Base-by-base conservation (phyloP, 768 basidiomycete genomes). In the Lentinula sp. region DNA sequence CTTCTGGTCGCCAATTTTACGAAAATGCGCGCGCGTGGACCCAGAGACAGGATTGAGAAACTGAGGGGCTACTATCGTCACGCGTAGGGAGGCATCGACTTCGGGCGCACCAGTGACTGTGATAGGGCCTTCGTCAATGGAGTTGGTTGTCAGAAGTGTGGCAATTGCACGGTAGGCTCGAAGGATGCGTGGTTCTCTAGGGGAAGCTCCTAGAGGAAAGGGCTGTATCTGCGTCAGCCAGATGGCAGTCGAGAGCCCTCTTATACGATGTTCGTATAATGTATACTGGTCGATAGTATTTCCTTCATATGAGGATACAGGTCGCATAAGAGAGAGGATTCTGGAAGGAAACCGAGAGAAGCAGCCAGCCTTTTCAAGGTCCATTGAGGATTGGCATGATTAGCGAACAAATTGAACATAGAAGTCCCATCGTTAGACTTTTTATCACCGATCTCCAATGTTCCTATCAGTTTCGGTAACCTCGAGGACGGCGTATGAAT, bases 161-260 rank as follows among this genome's bases (percentile, higher is more conserved):
- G 57, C 57, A 37, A 59, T 46, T 4, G 45, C 57, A n/a, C 57
- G 43, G 16, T 48, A 59, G 37, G 33, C 35, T 39, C 57, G 57
- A 16, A 59, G 37, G 36, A 18, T 20, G 15, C 43, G 45, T 32
- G 57, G 32, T 32, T 35, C 32, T n/a, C 16, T 46, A 2, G 45
- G 57, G 16, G 57, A n/a, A 35, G 15, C 9, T 13, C 43, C 28
- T 46, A 46, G 13, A 28, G 57, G 48, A 32, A 33, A 37, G 12
- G 57, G 46, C n/a, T 59, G 57, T 7, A 36, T 50, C 8, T 39
- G 45, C 8, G 57, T 49, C 3, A 48, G 18, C 57, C 57, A 59
- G 6, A 59, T 59, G 16, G 57, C 57, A 28, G 46, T 39, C 8
- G 57, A 59, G n/a, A 59, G 43, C n/a, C 57, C 57, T 33, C 57